Evolutionary conservation across 306 rosid genomes (phyloP), one percentile per base, ranked within the genome.

Genomic region (Trifolium subterraneum): DNA sequence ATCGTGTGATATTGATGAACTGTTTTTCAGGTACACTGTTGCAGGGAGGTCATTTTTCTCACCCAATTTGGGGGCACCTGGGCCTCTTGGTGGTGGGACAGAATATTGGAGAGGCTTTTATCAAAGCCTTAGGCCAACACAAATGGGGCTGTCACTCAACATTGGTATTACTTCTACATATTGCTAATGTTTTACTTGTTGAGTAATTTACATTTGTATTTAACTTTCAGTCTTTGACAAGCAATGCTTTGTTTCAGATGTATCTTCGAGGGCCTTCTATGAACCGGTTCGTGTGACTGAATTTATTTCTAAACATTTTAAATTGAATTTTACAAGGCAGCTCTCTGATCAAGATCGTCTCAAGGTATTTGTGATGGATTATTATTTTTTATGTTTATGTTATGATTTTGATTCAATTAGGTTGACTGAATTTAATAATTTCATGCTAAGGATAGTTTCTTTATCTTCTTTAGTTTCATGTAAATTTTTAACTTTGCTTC

Each of bases 211-310:
- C 12, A 54, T 14, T 51, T 27, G 12, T 4, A 2, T 7, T 15
- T 23, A 14, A n/a, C 2, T 42, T 44, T 6, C 12, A 1, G 0
- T 18, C 7, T 23, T 45, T 72, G 2, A 15, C 48, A 2, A 65
- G 3, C 23, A 1, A 22, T 76, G n/a, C 18, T 71, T 8, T 19
- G 75, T 33, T 55, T 69, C 83, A 94, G 97, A 94, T 86, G 88
- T 92, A 1, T 88, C 97, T 0, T 96, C 99, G 0, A 82, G 86
- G 50, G 74, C 93, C 0, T 94, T 86, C 45, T 94, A 83, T 44
- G 99, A 94, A 23, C 69, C 88, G 0, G 68, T 94, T 10, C 23
- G 3, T 10, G 93, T 94, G 25, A 64, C 84, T 0, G 88, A 88
- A 0, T 94, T 84, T 50, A 8, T 92, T 16, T 7, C 3, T 0